Conservation (phyloP, 108 stramenopile species). For the Poteriospumella lacustris region DNA sequence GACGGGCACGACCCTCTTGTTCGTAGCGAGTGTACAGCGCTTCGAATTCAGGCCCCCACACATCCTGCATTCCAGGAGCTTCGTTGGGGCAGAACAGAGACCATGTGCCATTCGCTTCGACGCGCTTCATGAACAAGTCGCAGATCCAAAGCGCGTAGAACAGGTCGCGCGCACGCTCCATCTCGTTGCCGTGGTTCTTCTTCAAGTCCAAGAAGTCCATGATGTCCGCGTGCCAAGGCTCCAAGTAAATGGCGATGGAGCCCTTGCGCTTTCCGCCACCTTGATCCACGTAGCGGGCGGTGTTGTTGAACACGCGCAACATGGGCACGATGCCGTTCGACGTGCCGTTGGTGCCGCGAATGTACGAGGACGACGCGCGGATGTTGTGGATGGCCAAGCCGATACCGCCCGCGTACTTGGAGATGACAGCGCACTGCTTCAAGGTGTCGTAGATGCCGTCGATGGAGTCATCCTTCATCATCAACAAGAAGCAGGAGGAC, state of each 20-base stretch:
- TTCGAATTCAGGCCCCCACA: slow-evolving; percentile 80
- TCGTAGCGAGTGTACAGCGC: slow-evolving; percentile 79
- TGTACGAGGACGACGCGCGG: slow-evolving; percentile 85
- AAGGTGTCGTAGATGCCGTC: slow-evolving; percentile 92
- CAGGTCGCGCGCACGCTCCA: slow-evolving; percentile 83
- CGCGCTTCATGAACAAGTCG: slow-evolving; percentile 93
- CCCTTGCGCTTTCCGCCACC: slow-evolving; percentile 94
- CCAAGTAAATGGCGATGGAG: slow-evolving; percentile 89
- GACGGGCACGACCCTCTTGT: slow-evolving; percentile 63
- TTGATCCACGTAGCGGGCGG: slow-evolving; percentile 92
- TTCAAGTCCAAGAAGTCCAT: slow-evolving; percentile 83
- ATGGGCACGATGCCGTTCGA: slow-evolving; percentile 96
- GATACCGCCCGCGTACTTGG: slow-evolving; percentile 97
- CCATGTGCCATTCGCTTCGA: slow-evolving; percentile 83
- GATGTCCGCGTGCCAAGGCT: slow-evolving; percentile 95
- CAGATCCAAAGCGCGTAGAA: slow-evolving; percentile 95
- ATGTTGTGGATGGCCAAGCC: slow-evolving; percentile 88
- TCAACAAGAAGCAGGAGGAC: slow-evolving; percentile 84
- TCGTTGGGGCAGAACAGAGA: slow-evolving; percentile 86
- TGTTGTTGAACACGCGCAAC: slow-evolving; percentile 94
- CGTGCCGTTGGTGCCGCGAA: slow-evolving; percentile 83
- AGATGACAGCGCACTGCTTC: slow-evolving; percentile 86
- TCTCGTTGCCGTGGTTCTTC: slow-evolving; percentile 95
- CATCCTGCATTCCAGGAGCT: slow-evolving; percentile 74
- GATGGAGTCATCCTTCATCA: slow-evolving; percentile 93